Percentiles rank a stretch among this genome's conserved stretches.
phyloP scores from a whole-genome alignment of 768 basidiomycete species.

The Xerocomellus chrysenteron region DNA sequence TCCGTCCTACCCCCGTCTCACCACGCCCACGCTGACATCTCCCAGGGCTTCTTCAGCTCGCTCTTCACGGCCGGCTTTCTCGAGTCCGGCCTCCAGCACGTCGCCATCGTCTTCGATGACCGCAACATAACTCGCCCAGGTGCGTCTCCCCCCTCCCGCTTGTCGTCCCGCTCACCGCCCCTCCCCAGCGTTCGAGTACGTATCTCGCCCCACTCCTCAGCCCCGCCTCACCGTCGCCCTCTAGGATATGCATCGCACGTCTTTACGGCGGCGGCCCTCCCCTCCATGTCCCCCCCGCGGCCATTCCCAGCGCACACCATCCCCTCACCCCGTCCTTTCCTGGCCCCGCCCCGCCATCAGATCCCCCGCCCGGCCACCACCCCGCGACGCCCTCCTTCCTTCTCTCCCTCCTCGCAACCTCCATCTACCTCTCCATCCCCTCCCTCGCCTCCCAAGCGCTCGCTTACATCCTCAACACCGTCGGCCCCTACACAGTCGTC shows the following conservation, averaged over 20 bases:
- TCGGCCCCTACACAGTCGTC: constrained; percentile 75
- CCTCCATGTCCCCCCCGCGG: constrained; percentile 60
- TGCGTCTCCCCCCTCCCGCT: constrained; percentile 35
- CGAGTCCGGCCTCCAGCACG: constrained; percentile 59
- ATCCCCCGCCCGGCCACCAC: constrained; percentile 56
- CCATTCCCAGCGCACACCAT: constrained; percentile 62
- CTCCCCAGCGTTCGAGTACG: constrained; percentile 82
- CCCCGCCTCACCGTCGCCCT: constrained; percentile 12
- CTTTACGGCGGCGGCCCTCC: constrained; percentile 86
- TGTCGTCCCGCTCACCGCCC: background rate
- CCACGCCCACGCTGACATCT: constrained; percentile 2
- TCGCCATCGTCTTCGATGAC: constrained; percentile 78
- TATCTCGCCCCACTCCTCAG: constrained; percentile 11
- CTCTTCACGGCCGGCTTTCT: constrained; percentile 81
- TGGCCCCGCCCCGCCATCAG: constrained; percentile 18
- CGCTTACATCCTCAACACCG: constrained; percentile 63
- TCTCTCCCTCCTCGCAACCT: constrained; percentile 82
- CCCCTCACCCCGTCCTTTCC: constrained; percentile 75
- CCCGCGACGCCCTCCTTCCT: constrained; percentile 79
- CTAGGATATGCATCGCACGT: constrained; percentile 79
- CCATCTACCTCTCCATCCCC: constrained; percentile 83
- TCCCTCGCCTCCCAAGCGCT: constrained; percentile 73
- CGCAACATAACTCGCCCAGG: constrained; percentile 86
- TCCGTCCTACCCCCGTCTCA: constrained; percentile 36
- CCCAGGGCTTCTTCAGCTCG: constrained; percentile 82